Conservation (phyloP, 345 rosid genomes). For the Durio zibethinus region DNA sequence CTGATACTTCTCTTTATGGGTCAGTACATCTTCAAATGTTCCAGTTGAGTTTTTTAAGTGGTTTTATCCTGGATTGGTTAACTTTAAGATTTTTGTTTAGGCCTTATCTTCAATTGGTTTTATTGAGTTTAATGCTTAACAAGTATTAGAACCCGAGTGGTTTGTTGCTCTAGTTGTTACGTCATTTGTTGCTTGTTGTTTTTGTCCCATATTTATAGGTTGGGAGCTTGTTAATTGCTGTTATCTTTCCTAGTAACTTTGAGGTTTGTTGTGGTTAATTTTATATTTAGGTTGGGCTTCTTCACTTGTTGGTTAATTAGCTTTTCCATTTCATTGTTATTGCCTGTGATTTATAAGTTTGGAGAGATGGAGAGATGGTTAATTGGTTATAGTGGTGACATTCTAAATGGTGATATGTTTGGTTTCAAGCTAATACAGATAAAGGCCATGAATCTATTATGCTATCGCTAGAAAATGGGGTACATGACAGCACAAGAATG, state of each 20-base stretch:
- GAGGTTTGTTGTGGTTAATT: background rate
- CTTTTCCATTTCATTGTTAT: background rate
- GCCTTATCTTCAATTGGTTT: background rate
- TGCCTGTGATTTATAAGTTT: background rate
- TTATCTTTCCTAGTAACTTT: background rate
- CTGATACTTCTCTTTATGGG: too few species aligned
- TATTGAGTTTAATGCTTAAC: background rate
- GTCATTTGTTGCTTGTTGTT: background rate
- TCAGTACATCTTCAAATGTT: background rate
- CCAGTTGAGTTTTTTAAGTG: background rate
- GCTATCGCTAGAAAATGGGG: background rate
- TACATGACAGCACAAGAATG: background rate
- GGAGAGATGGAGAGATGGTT: background rate
- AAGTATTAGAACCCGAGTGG: background rate
- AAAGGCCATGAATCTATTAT: background rate
- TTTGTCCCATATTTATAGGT: background rate
- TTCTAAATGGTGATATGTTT: background rate
- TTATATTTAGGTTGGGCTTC: too few species aligned
- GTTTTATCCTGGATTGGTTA: background rate
- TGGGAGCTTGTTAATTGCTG: background rate
- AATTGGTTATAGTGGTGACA: background rate
- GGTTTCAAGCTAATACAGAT: background rate
- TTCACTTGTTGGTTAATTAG: background rate
- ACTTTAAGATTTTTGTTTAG: too few species aligned
- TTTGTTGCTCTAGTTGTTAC: background rate